These are phyloP conservation scores for Mucor mucedo DNA, from an alignment of 371 early-diverging fungal genomes.

Conservation along the genomic window DNA sequence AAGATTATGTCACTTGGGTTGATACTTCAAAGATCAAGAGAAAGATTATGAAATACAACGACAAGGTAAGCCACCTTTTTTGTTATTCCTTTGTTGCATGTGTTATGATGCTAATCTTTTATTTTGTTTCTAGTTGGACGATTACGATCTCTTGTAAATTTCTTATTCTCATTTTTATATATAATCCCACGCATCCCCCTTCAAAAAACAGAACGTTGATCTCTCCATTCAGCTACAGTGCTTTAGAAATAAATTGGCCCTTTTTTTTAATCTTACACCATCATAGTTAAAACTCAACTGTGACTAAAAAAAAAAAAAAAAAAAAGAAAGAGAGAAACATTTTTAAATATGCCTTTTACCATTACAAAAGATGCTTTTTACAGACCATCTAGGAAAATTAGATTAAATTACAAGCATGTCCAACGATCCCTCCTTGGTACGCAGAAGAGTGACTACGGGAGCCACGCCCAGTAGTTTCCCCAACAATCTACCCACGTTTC, in stretches of 20 bases:
- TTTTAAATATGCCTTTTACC: too few relatives aligned
- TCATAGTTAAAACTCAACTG: background rate
- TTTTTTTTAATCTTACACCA: too few relatives aligned
- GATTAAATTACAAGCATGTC: too few relatives aligned
- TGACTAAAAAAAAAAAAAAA: too few relatives aligned
- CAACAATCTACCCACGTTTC: background rate
- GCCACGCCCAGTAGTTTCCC: background rate
- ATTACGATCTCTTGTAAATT: conserved; percentile 69
- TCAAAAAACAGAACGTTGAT: too few relatives aligned
- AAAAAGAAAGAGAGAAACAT: too few relatives aligned
- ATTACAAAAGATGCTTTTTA: too few relatives aligned
- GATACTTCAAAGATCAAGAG: conserved; percentile 97
- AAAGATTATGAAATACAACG: conserved; percentile 98
- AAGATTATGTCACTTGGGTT: conserved; percentile 99
- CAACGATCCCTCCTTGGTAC: background rate
- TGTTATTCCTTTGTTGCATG: background rate
- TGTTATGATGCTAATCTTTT: background rate
- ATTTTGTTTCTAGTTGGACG: conserved; percentile 59
- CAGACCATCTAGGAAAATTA: too few relatives aligned
- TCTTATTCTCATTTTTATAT: conserved; percentile 1
- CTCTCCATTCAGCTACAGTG: too few relatives aligned
- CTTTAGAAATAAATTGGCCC: too few relatives aligned
- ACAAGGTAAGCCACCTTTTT: conserved; percentile 68
- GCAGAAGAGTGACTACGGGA: background rate
- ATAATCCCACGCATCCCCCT: too few relatives aligned